These are phyloP conservation scores for Knoxia roxburghii DNA, from an alignment of 257 asterid species.

Conservation along the genomic window DNA sequence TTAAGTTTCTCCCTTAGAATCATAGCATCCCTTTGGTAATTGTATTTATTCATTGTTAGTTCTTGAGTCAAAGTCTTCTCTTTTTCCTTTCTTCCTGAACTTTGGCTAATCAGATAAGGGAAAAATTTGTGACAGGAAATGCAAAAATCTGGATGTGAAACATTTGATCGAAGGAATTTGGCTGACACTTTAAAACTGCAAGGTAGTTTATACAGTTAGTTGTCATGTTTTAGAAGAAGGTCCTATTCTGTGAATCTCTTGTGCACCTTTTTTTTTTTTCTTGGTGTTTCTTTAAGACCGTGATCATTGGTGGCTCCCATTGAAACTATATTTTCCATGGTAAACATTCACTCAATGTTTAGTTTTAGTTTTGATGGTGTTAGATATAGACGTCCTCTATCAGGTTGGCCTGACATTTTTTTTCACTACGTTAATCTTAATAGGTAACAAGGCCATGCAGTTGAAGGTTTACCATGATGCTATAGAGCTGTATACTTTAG, in stretches of 20 bases:
- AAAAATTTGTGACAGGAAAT: constrained; percentile 48
- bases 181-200: constrained; percentile 76
- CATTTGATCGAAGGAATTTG: constrained; percentile 42
- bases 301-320: too few species aligned
- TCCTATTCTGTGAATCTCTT: not conserved
- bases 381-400: not conserved
- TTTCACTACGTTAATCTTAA: not conserved
- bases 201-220: constrained; percentile 33
- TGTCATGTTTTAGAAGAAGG: not conserved
- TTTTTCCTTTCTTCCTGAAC: not conserved
- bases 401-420: constrained; percentile 2
- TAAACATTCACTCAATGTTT: not conserved
- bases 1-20: not conserved
- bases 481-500: constrained; percentile 67
- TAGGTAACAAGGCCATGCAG: constrained; percentile 81
- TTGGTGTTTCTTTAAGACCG: too few species aligned
- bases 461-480: constrained; percentile 57
- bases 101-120: not conserved
- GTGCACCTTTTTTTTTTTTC: not conserved
- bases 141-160: constrained; percentile 55
- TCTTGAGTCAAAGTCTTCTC: not conserved
- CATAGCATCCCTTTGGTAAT: not conserved
- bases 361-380: not conserved
- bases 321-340: not conserved
- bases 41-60: not conserved